Base-by-base conservation (phyloP, 2,329 filamentous ascomycete species). In the Diaporthe citri region DNA sequence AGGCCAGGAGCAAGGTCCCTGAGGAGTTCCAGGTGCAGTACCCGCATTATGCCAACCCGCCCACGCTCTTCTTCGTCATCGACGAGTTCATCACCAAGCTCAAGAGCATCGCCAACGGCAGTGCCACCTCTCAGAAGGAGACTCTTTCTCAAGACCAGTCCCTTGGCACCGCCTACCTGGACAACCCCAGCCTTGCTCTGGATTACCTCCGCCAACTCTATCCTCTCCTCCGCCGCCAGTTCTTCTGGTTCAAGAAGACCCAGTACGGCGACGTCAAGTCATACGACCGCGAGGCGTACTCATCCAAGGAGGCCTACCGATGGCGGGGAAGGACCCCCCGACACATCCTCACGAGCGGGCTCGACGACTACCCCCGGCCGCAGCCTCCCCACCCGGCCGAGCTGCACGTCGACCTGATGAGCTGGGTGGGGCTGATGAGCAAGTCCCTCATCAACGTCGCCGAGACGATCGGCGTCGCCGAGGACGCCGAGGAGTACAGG, bases 371-470 rank as follows among this genome's bases (percentile, higher is more conserved):
- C 82, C 97, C 97, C 67, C 94, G 97, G 66, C 90, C 97, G 12
- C 95, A 97, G 83, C 96, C 97, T 20, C 97, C 97, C 36, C 96
- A 98, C 83, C 96, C 97, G 0, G 96, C 95, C 80, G 97, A 99
- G 90, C 90, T 99, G 67, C 96, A 99, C 83, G 93, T 97, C 41
- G 97, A 99, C 84, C 88, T 98, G 72, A 94, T 99, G 83, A 94
- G 94, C 71, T 99, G 97, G 97, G 94, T 99, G 85, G 97, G 96
- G n/a, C 91, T 98, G 86, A 97, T 98, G 95, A 93, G 94, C 55
- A 92, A 93, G 78, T 93, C 94, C n/a, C 90, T 99, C 72, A 89
- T 92, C 79, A 94, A 93, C 78, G 94, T 98, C 79, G 95, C 95
- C 1, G 86, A 90, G 60, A 90, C 92, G 36, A 89, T 98, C n/a